These are phyloP conservation scores for Panus rudis DNA, from an alignment of 768 basidiomycete species.

Conservation along the genomic window DNA sequence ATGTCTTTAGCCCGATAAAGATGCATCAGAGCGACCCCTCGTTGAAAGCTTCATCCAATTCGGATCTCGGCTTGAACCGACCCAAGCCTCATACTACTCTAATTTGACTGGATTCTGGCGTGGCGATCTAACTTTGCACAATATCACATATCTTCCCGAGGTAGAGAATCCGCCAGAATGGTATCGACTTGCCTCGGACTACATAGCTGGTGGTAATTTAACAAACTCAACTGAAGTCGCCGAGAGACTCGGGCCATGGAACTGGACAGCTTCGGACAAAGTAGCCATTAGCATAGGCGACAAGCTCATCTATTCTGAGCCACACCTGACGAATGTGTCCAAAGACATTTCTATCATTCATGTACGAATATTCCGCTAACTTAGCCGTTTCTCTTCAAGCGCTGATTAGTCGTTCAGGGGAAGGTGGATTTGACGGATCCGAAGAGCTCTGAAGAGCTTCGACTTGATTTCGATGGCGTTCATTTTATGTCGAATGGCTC, in stretches of 20 bases:
- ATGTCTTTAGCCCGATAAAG: conserved; percentile 38
- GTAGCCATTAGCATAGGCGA: conserved; percentile 63
- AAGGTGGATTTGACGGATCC: conserved; percentile 60
- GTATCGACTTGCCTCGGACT: conserved; percentile 42
- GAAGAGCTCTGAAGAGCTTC: conserved; percentile 46
- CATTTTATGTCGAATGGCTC: conserved; percentile 70
- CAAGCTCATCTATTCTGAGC: conserved; percentile 34
- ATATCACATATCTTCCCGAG: conserved; percentile 51
- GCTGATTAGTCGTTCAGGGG: conserved; percentile 38
- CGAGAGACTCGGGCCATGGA: conserved; percentile 52
- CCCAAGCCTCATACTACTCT: conserved; percentile 51
- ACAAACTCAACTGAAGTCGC: conserved; percentile 48
- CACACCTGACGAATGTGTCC: conserved; percentile 26
- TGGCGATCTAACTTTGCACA: conserved; percentile 53
- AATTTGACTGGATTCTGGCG: conserved; percentile 79
- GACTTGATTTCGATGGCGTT: conserved; percentile 70
- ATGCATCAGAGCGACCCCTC: conserved; percentile 37
- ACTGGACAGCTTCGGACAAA: conserved; percentile 61
- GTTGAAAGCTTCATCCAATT: conserved; percentile 41
- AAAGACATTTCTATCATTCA: conserved; percentile 54
- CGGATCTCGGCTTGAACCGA: conserved; percentile 38
- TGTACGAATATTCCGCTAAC: conserved; percentile 34
- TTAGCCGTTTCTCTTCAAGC: not conserved
- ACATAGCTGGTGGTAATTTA: conserved; percentile 41
- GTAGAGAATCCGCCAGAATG: no score